Evolutionary conservation across 805 yeast species (phyloP).

Genomic region (Isabelozyma rhagii): DNA sequence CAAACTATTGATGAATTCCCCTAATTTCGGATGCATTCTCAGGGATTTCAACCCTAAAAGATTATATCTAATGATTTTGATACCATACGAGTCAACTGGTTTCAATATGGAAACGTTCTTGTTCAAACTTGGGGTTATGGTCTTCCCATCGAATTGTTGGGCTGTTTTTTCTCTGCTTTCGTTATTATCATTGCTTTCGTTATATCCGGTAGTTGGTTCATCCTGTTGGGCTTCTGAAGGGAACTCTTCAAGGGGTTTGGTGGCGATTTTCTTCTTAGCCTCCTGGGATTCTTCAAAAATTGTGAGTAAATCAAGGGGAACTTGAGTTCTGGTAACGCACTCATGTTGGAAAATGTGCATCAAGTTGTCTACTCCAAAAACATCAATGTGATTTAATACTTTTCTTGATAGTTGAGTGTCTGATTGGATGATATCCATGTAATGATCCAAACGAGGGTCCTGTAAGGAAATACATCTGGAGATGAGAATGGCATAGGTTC

Average conservation of each 20-base stretch:
- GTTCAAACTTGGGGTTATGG: slow-evolving; percentile 35
- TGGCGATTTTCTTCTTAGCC: not conserved
- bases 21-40: slow-evolving; percentile 15
- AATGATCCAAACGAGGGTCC: slow-evolving; percentile 3
- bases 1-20: slow-evolving; percentile 23
- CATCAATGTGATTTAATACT: slow-evolving; percentile 48
- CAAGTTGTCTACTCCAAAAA: slow-evolving; percentile 49
- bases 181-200: not conserved
- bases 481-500: slow-evolving; percentile 59
- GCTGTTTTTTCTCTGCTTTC: slow-evolving; percentile 17
- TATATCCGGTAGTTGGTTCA: not conserved
- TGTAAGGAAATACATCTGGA: slow-evolving; percentile 30
- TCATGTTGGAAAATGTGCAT: slow-evolving; percentile 26
- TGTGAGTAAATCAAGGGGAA: slow-evolving; percentile 31
- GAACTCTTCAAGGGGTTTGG: not conserved
- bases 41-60: slow-evolving; percentile 43
- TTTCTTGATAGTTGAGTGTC: slow-evolving; percentile 11
- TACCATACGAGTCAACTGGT: slow-evolving; percentile 74
- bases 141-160: slow-evolving; percentile 28
- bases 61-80: slow-evolving; percentile 75
- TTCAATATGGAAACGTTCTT: slow-evolving; percentile 54
- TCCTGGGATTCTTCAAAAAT: slow-evolving; percentile 17
- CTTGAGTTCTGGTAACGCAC: slow-evolving; percentile 20
- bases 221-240: not conserved
- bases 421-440: slow-evolving; percentile 10